These are phyloP conservation scores for Blastobotrys ciferrii DNA, from an alignment of 1,139 yeast genomes.

Conservation along the genomic window DNA sequence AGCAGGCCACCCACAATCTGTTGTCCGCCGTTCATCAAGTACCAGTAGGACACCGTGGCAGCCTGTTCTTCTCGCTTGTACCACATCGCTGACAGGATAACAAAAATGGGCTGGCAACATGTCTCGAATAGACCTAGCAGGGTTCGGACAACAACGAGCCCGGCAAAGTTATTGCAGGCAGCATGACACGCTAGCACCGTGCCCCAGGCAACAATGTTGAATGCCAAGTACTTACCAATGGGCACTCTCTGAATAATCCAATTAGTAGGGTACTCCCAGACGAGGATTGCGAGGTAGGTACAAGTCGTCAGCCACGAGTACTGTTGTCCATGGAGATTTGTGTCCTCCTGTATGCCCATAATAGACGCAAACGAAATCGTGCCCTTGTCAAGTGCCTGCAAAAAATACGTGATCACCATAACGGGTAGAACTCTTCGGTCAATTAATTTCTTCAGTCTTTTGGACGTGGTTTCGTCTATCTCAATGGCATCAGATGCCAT, in stretches of 20 bases:
- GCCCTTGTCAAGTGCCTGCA: slow-evolving; percentile 57
- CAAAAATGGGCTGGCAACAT: slow-evolving; percentile 53
- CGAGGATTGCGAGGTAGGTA: slow-evolving; percentile 48
- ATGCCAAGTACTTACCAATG: slow-evolving; percentile 48
- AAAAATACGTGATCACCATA: slow-evolving; percentile 41
- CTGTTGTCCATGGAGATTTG: slow-evolving; percentile 40
- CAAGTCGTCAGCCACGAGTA: slow-evolving; percentile 50
- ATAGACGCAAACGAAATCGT: slow-evolving; percentile 46
- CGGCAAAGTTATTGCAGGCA: slow-evolving; percentile 50
- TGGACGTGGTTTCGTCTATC: slow-evolving; percentile 33
- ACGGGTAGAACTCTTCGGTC: slow-evolving; percentile 55
- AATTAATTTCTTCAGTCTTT: slow-evolving; percentile 47
- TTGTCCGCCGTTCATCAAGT: slow-evolving; percentile 40
- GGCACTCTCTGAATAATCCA: slow-evolving; percentile 45
- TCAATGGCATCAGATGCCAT: slow-evolving; percentile 14
- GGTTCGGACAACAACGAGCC: slow-evolving; percentile 53
- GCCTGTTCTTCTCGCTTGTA: slow-evolving; percentile 39
- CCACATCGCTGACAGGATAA: slow-evolving; percentile 26
- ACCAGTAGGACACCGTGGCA: slow-evolving; percentile 55
- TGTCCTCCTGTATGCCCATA: slow-evolving; percentile 43
- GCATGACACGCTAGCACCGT: slow-evolving; percentile 44
- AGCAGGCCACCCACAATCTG: slow-evolving; percentile 37
- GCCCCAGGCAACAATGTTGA: slow-evolving; percentile 48
- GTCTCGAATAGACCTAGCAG: slow-evolving; percentile 60
- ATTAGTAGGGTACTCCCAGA: slow-evolving; percentile 41